Percentiles rank a stretch among this genome's conserved stretches.
These are phyloP conservation scores for Arthrobotrys entomopaga DNA, from an alignment of 2,329 filamentous ascomycete species.

Conservation along the genomic window DNA sequence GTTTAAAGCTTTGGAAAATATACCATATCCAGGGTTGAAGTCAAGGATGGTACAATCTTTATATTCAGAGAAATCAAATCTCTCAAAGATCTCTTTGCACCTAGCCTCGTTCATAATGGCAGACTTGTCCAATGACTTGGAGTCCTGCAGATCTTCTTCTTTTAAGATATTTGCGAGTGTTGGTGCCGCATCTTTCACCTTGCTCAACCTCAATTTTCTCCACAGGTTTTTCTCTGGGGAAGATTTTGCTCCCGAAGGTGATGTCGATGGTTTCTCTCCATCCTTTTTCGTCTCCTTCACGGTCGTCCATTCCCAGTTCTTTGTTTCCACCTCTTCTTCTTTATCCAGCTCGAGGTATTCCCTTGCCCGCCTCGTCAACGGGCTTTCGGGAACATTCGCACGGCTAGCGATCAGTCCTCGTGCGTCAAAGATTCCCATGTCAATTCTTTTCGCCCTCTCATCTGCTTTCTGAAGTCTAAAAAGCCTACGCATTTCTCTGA, in stretches of 20 bases:
- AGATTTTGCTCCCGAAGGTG: not conserved
- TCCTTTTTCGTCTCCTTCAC: not conserved
- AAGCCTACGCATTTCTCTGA: not conserved
- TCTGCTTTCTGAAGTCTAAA: not conserved
- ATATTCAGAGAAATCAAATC: slow-evolving; percentile 77
- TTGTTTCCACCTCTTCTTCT: not conserved
- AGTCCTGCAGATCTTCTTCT: slow-evolving; percentile 13
- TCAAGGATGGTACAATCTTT: slow-evolving; percentile 86
- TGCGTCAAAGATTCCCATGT: not conserved
- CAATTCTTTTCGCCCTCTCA: not conserved
- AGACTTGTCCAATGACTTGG: slow-evolving; percentile 14
- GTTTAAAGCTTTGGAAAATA: slow-evolving; percentile 83
- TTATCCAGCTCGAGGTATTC: slow-evolving; percentile 6
- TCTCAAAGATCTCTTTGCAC: slow-evolving; percentile 73
- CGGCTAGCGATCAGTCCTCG: not conserved
- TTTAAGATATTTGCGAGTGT: slow-evolving; percentile 12
- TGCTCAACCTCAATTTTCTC: slow-evolving; percentile 2
- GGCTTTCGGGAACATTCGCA: not conserved
- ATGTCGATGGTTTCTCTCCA: not conserved
- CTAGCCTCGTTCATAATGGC: slow-evolving; percentile 55
- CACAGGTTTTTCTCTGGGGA: not conserved
- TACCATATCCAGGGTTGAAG: slow-evolving; percentile 79
- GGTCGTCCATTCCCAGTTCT: slow-evolving; percentile 16
- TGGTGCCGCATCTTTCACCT: slow-evolving; percentile 16
- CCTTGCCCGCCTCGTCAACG: not conserved